Evolutionary conservation across 2,329 filamentous ascomycete genomes (phyloP).

Genomic region (Fusarium avenaceum): DNA sequence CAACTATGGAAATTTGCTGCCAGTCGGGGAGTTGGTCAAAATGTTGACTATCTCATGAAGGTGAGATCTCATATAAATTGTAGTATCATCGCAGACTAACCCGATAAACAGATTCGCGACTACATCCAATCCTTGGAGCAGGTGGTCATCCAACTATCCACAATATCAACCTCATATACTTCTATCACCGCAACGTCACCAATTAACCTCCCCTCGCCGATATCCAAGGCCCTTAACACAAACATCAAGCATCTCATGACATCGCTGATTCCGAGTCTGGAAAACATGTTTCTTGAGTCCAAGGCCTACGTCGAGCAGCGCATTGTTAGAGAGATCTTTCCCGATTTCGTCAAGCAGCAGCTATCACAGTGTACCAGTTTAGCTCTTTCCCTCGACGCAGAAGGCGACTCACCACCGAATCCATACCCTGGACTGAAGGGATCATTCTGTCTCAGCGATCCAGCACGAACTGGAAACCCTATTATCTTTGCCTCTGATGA

Average conservation of each 20-base stretch:
- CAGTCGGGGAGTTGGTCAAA: constrained; percentile 60
- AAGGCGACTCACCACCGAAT: constrained; percentile 48
- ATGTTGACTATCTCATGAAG: constrained; percentile 66
- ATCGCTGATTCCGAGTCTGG: constrained; percentile 61
- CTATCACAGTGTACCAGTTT: constrained; percentile 61
- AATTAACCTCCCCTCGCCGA: constrained; percentile 57
- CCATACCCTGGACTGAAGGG: constrained; percentile 68
- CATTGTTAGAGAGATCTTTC: constrained; percentile 62
- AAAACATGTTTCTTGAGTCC: constrained; percentile 60
- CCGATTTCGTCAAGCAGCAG: constrained; percentile 66
- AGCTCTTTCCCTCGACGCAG: constrained; percentile 57
- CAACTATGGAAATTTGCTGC: constrained; percentile 65
- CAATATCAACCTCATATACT: constrained; percentile 60
- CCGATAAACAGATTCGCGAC: constrained; percentile 56
- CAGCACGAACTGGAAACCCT: constrained; percentile 63
- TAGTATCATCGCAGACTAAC: neutral
- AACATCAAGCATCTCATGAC: constrained; percentile 63
- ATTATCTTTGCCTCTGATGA: constrained; percentile 65
- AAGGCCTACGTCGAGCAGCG: constrained; percentile 60
- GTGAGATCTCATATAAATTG: constrained; percentile 49
- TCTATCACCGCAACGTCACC: constrained; percentile 59
- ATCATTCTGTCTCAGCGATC: constrained; percentile 70
- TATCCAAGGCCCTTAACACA: constrained; percentile 58
- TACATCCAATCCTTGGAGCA: constrained; percentile 62
- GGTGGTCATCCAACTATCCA: constrained; percentile 55